Evolutionary conservation across 768 basidiomycete species (phyloP).

Genomic region (Kwoniella shandongensis): DNA sequence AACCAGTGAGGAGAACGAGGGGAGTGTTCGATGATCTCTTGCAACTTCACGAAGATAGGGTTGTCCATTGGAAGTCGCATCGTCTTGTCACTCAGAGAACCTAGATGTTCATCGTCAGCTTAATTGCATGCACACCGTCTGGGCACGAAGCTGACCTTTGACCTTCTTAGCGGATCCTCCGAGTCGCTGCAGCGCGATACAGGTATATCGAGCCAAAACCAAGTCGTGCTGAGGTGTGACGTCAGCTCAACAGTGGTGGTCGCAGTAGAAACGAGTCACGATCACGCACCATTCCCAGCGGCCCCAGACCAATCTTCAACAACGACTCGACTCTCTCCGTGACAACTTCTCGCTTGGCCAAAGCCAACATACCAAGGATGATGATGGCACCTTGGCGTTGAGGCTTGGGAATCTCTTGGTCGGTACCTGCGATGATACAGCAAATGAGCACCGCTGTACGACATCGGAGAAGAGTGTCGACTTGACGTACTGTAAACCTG

Average conservation of each 20-base stretch:
- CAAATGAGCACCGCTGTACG: not conserved
- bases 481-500: conserved; percentile 92
- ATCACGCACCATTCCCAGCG: conserved; percentile 69
- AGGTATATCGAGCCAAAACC: conserved; percentile 87
- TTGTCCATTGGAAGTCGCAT: conserved; percentile 84
- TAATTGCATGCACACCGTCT: no score
- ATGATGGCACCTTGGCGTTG: conserved; percentile 95
- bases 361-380: conserved; percentile 92
- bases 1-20: conserved; percentile 92
- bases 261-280: not conserved
- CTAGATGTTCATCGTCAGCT: conserved; percentile 54
- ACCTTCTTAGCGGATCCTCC: conserved; percentile 96
- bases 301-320: conserved; percentile 81
- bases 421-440: conserved; percentile 61
- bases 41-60: conserved; percentile 77
- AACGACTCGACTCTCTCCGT: conserved; percentile 79
- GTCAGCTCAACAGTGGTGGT: not conserved
- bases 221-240: conserved; percentile 66
- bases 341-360: conserved; percentile 75
- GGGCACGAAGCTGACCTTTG: conserved; percentile 64
- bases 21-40: conserved; percentile 75
- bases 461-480: conserved; percentile 15
- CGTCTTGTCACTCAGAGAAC: conserved; percentile 82
- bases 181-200: conserved; percentile 84
- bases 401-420: conserved; percentile 69